Percentiles rank a stretch among this genome's conserved stretches.
phyloP scores from a whole-genome alignment of 1,139 yeast genomes.

The Hemisphaericaspora xylanilytica region DNA sequence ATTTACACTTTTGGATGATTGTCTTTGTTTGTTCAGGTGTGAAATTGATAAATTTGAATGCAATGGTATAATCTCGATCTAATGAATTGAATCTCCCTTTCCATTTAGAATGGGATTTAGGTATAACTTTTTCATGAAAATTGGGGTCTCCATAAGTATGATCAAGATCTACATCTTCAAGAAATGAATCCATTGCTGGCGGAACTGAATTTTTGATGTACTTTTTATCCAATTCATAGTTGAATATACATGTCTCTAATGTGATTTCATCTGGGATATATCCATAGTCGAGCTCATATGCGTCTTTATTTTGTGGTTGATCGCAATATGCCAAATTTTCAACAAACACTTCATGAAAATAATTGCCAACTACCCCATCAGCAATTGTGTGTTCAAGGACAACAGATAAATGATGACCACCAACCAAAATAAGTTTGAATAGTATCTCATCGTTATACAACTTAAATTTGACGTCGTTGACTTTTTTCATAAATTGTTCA shows the following conservation, averaged over 20 bases:
- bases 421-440: slow-evolving; percentile 30
- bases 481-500: slow-evolving; percentile 28
- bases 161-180: slow-evolving; percentile 25
- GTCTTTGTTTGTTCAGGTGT: slow-evolving; percentile 22
- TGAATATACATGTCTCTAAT: slow-evolving; percentile 18
- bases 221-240: slow-evolving; percentile 19
- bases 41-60: slow-evolving; percentile 34
- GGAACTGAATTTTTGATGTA: slow-evolving; percentile 29
- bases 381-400: slow-evolving; percentile 42
- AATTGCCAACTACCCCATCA: slow-evolving; percentile 43
- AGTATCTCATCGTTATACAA: slow-evolving; percentile 29
- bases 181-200: slow-evolving; percentile 32
- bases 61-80: slow-evolving; percentile 17
- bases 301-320: slow-evolving; percentile 9
- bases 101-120: slow-evolving; percentile 29
- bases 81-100: slow-evolving; percentile 32
- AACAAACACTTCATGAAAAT: slow-evolving; percentile 38
- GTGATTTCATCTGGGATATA: slow-evolving; percentile 4
- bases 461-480: slow-evolving; percentile 23
- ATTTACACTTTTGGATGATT: slow-evolving; percentile 30
- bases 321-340: slow-evolving; percentile 23
- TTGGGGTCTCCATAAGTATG: slow-evolving; percentile 25
- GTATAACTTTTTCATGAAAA: slow-evolving; percentile 24
- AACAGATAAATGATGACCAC: slow-evolving; percentile 23
- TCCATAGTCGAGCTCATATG: slow-evolving; percentile 12